Evolutionary conservation across 139 green algal species (phyloP), one percentile per base, ranked within the genome.

Genomic region (Chlamydomonas eustigma): DNA sequence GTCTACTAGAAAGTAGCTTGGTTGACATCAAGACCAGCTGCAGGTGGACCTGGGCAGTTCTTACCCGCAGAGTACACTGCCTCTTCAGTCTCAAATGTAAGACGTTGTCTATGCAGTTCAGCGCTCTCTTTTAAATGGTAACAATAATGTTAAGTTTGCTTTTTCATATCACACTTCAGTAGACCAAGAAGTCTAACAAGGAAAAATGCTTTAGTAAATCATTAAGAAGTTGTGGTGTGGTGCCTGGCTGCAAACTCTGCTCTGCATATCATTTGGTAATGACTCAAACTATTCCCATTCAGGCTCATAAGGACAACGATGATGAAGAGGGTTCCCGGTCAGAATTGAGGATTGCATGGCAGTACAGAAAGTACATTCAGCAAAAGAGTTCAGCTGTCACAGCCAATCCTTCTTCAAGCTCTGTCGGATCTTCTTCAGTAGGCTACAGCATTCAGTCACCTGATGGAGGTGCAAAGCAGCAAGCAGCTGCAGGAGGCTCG

Each of bases 301-400:
- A 52, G n/a, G n/a, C n/a, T n/a, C n/a, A n/a, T n/a, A n/a, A n/a
- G n/a, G n/a, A n/a, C n/a, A 35, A 81, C 34, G 50, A 52, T 36
- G 39, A 71, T 39, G 64, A 74, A 22, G 36, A 84, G 64, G 75
- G 82, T 33, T 5, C 33, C 5, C 65, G 44, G 65, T 33, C 32
- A 34, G 77, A 88, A 28, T 83, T 96, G 66, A 82, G 85, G 1
- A 96, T 96, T 30, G 92, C 92, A 2, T 96, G 92, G 92, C 92
- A 96, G 79, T 96, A 96, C 85, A 52, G 86, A 12, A 89, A 91
- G 64, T 96, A 96, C 82, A 89, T 95, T 24, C 72, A 91, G 31
- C 50, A 79, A 31, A 50, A 84, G 71, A 72, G 85, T 71, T 39
- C 74, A 64, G 66, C 4, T 44, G 66, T 12, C 31, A 12, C 66